phyloP scores from a whole-genome alignment of 2,329 filamentous ascomycete species.

The Elsinoe australis region DNA sequence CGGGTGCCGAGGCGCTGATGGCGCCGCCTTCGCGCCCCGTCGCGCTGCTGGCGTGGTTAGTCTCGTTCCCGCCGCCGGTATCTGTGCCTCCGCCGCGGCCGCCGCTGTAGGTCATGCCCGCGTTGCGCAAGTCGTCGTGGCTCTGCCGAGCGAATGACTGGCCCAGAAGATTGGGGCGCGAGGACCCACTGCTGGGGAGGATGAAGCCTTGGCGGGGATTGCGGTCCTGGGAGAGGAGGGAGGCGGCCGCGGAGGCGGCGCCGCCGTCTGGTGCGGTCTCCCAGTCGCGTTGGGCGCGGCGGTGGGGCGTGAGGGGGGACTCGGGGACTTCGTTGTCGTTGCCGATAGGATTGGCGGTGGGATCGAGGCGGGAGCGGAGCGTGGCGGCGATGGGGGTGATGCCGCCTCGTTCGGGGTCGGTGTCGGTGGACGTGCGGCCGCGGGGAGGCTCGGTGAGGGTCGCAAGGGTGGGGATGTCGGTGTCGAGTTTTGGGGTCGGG shows the following conservation, averaged over 20 bases:
- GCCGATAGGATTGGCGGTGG: no score
- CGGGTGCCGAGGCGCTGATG: slow-evolving; percentile 1
- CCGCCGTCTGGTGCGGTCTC: slow-evolving; percentile 20
- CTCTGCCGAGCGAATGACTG: slow-evolving; percentile 1
- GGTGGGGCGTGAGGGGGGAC: slow-evolving; percentile 5
- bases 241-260: slow-evolving; percentile 20
- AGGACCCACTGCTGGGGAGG: slow-evolving; percentile 4
- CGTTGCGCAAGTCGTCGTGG: slow-evolving; percentile 13
- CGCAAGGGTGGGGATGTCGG: slow-evolving; percentile 20
- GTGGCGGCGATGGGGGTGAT: slow-evolving; percentile 8
- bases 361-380: not conserved
- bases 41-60: not conserved
- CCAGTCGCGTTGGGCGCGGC: slow-evolving; percentile 18
- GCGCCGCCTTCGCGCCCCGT: not conserved
- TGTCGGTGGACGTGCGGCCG: slow-evolving; percentile 20
- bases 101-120: not conserved
- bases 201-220: slow-evolving; percentile 15
- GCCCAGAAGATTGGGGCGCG: slow-evolving; percentile 6
- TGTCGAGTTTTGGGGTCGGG: slow-evolving; percentile 25
- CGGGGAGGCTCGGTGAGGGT: slow-evolving; percentile 22
- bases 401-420: slow-evolving; percentile 21
- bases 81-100: not conserved
- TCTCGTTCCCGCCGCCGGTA: no score
- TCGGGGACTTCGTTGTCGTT: slow-evolving; percentile 7
- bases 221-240: slow-evolving; percentile 15